Conservation (phyloP, 805 yeast species). For the Grigorovia yakushimaensis region DNA sequence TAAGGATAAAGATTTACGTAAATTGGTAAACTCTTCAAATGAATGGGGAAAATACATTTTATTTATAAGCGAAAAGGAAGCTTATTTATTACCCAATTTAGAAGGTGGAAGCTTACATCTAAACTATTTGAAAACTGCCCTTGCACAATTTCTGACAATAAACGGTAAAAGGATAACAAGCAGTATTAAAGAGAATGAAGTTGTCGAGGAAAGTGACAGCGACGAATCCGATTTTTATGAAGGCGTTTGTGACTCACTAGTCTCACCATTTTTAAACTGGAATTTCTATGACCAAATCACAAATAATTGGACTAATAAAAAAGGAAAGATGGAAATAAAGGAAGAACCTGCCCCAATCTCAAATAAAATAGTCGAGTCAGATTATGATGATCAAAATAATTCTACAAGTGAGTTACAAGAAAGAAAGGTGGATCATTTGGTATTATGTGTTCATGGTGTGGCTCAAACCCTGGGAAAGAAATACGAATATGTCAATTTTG, state of each 20-base stretch:
- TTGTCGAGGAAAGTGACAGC: neutral
- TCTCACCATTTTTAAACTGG: neutral
- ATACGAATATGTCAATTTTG: constrained; percentile 75
- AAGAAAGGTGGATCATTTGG: constrained; percentile 44
- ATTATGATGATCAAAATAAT: constrained; percentile 37
- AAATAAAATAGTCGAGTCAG: constrained; percentile 31
- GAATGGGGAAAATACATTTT: constrained; percentile 18
- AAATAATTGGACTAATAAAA: neutral
- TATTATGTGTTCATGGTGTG: constrained; percentile 89
- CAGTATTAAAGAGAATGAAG: neutral
- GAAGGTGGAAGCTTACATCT: constrained; percentile 33
- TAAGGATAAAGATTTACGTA: constrained; percentile 2
- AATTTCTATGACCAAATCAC: neutral
- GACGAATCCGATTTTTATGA: constrained; percentile 15
- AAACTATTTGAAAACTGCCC: constrained; percentile 28
- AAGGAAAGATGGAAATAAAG: neutral
- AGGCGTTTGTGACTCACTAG: neutral
- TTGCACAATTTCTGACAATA: constrained; percentile 30
- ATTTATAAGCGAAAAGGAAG: constrained; percentile 34
- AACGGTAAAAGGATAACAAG: constrained; percentile 31
- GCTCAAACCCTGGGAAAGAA: constrained; percentile 80
- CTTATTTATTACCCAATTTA: constrained; percentile 39
- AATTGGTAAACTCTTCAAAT: constrained; percentile 1
- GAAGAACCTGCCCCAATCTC: neutral
- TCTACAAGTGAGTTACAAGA: constrained; percentile 18